A percentile compares a stretch with the other conserved stretches of the same genome.
Evolutionary conservation across 2,329 filamentous ascomycete genomes (phyloP).

Genomic region (Sphaerostilbella broomeana): DNA sequence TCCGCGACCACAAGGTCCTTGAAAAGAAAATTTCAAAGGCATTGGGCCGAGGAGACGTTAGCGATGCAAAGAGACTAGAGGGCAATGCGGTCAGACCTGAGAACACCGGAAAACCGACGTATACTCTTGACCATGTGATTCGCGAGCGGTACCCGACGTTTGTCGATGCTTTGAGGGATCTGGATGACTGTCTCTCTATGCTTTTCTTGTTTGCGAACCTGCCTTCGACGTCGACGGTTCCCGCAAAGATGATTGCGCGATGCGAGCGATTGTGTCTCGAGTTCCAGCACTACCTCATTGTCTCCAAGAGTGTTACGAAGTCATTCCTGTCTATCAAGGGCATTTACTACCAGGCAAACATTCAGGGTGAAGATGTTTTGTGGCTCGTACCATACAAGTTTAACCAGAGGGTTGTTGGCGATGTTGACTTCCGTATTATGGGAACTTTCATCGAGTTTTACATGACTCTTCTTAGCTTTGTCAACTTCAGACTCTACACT

Average conservation of each 20-base stretch:
- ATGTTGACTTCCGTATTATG: constrained; percentile 99
- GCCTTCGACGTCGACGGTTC: constrained; percentile 80
- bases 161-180: constrained; percentile 83
- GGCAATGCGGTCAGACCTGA: constrained; percentile 79
- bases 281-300: constrained; percentile 96
- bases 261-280: constrained; percentile 91
- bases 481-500: constrained; percentile 94
- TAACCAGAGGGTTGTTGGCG: constrained; percentile 86
- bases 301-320: constrained; percentile 84
- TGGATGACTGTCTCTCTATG: constrained; percentile 95
- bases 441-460: constrained; percentile 99
- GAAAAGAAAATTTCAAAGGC: constrained; percentile 96
- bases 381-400: constrained; percentile 98
- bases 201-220: constrained; percentile 96
- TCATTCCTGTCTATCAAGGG: constrained; percentile 98
- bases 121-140: constrained; percentile 93
- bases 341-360: constrained; percentile 97
- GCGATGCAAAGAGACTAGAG: constrained; percentile 82
- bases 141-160: constrained; percentile 98
- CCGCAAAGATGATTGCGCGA: constrained; percentile 89
- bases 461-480: constrained; percentile 88
- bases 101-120: constrained; percentile 80
- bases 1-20: constrained; percentile 92
- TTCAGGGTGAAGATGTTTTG: constrained; percentile 92
- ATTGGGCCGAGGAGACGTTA: constrained; percentile 82